A percentile compares a stretch with the other conserved stretches of the same genome.
These are phyloP conservation scores for Phytophthora melonis DNA, from an alignment of 352 stramenopile genomes.

Conservation along the genomic window DNA sequence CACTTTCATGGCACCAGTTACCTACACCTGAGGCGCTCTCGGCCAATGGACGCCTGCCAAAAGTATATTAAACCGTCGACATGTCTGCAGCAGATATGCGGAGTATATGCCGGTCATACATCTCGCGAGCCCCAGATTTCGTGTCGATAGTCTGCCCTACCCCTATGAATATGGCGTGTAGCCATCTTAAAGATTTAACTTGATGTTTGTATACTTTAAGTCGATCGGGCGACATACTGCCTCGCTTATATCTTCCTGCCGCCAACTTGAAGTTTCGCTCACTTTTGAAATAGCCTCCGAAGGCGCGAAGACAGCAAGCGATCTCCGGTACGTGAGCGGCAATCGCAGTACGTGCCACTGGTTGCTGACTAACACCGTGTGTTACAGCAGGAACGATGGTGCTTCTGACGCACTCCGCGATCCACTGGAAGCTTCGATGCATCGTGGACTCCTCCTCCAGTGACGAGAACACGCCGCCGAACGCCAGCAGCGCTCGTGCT, in stretches of 20 bases:
- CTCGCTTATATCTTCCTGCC: too few species aligned
- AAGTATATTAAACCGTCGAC: conserved; percentile 1
- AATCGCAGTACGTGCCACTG: too few species aligned
- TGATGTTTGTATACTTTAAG: conserved; percentile 16
- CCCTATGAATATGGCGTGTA: conserved; percentile 6
- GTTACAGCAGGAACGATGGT: conserved; percentile 1
- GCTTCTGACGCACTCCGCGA: background rate
- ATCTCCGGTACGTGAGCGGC: too few species aligned
- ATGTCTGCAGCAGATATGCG: conserved; percentile 8
- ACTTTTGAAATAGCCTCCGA: too few species aligned
- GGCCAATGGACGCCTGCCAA: conserved; percentile 13
- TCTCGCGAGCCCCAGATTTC: conserved; percentile 1
- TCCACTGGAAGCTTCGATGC: background rate
- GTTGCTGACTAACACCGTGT: background rate
- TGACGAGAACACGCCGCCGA: conserved; percentile 4
- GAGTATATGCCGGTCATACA: background rate
- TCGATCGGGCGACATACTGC: background rate
- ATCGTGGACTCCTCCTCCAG: background rate
- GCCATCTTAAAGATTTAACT: conserved; percentile 14
- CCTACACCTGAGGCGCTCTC: too few species aligned
- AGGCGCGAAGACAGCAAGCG: too few species aligned
- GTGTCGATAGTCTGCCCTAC: conserved; percentile 12
- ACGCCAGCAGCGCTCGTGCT: background rate
- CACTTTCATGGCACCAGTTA: too few species aligned
- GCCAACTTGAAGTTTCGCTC: too few species aligned